Conservation (phyloP, 2,329 filamentous ascomycete species). For the Coleophoma cylindrospora region DNA sequence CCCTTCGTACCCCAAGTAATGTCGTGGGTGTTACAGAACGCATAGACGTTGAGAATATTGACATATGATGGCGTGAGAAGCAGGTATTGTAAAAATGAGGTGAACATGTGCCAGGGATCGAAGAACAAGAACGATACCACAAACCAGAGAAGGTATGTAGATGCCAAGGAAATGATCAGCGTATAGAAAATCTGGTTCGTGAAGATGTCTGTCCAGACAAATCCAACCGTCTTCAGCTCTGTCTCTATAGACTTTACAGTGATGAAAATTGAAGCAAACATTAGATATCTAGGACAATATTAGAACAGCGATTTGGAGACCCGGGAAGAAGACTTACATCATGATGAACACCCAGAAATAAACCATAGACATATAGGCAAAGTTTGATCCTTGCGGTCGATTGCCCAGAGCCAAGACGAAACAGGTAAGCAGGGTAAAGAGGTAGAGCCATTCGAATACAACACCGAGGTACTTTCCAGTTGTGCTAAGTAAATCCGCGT, state of each 20-base stretch:
- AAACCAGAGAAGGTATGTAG: constrained; percentile 91
- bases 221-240: constrained; percentile 57
- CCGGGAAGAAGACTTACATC: constrained; percentile 52
- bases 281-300: constrained; percentile 59
- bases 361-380: constrained; percentile 95
- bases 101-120: constrained; percentile 99
- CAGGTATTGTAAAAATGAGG: constrained; percentile 91
- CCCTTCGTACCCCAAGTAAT: constrained; percentile 98
- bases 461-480: constrained; percentile 78
- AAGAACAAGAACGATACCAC: constrained; percentile 90
- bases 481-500: constrained; percentile 63
- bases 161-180: constrained; percentile 84
- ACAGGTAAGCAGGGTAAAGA: constrained; percentile 85
- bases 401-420: constrained; percentile 95
- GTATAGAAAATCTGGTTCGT: constrained; percentile 88
- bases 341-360: constrained; percentile 97
- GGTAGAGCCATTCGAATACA: constrained; percentile 94
- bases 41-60: constrained; percentile 98
- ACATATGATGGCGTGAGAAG: constrained; percentile 94
- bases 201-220: constrained; percentile 71
- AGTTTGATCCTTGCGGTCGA: constrained; percentile 87
- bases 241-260: constrained; percentile 79
- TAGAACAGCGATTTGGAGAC: constrained; percentile 2
- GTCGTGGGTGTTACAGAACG: constrained; percentile 97
- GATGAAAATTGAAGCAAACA: constrained; percentile 93